Base-by-base conservation (phyloP, 345 rosid species). In the Eucalyptus erythrocorys region DNA sequence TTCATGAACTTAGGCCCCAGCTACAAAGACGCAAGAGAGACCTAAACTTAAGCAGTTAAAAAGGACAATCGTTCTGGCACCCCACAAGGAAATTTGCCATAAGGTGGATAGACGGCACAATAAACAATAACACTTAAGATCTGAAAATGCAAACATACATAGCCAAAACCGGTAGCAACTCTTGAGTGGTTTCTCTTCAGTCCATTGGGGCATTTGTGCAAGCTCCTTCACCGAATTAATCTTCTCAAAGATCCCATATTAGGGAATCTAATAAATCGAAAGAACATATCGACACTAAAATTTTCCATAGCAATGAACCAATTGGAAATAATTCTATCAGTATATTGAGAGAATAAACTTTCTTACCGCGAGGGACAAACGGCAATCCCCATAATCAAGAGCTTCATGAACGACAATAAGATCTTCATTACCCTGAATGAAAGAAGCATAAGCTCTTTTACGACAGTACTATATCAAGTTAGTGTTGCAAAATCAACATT, bases 341-440 rank as follows among this genome's bases (percentile, higher is more conserved):
- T 21, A 48, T 51, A 21, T 71, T 40, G 51, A 10, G 87, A 87
- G 68, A 61, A 22, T 89, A 66, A 66, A 79, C 88, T 86, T 71
- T 86, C 95, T 93, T 95, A 97, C 99, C 12, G 99, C 97, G 85
- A 98, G 82, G 47, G 99, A 98, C 81, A 98, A 89, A 85, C 64
- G 98, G 32, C 99, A 97, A 91, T 98, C 98, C 80, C 99, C 99
- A 93, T 92, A 97, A 84, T 95, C 96, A 76, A 98, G 99, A 89
- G 97, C 95, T 90, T 97, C 95, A 87, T 98, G 99, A 88, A 94
- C 97, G 91, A 95, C 55, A 90, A 98, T 94, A 87, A 98, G 99
- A 91, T 97, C 98, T 92, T 97, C 95, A 91, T 94, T 94, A 76
- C 93, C 99, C 99, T 98, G 92, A 17, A 13, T 89, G 59, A 86